A percentile compares a stretch with the other conserved stretches of the same genome.
Conservation (phyloP, 2,329 filamentous ascomycete species). For the Diatrype stigma region DNA sequence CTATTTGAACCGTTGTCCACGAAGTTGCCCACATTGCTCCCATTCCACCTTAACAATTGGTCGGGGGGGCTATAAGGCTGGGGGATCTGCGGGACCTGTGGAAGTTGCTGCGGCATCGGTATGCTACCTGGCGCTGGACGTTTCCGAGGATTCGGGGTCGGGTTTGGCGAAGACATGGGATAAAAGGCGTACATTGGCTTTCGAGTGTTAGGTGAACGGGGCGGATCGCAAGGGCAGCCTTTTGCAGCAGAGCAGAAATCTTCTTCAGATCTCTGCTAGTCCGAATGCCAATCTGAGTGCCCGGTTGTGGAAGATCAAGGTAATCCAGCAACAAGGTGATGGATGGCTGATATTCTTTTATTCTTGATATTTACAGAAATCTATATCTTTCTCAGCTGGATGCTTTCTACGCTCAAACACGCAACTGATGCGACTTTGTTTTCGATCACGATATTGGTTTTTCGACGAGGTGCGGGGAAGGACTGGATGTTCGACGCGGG, state of each 20-base stretch:
- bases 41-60: constrained; percentile 52
- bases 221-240: constrained; percentile 1
- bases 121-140: constrained; percentile 28
- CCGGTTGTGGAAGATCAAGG: not conserved
- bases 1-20: constrained; percentile 29
- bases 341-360: not conserved
- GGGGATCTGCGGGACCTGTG: constrained; percentile 32
- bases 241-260: constrained; percentile 3
- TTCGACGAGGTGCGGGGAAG: not conserved
- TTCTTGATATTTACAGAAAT: constrained; percentile 1
- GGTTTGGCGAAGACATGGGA: constrained; percentile 19
- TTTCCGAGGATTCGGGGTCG: constrained; percentile 30
- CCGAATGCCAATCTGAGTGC: not conserved
- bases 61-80: constrained; percentile 37
- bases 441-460: not conserved
- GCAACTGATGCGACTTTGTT: not conserved
- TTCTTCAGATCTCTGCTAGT: constrained; percentile 1
- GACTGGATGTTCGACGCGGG: not conserved
- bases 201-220: not conserved
- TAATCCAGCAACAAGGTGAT: not conserved
- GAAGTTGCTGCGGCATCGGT: constrained; percentile 22
- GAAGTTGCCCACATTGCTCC: constrained; percentile 30
- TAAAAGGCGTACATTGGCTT: constrained; percentile 26
- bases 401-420: not conserved
- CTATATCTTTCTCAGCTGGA: not conserved